Conservation (phyloP, 2,329 filamentous ascomycete species). For the Diaporthe sp. region DNA sequence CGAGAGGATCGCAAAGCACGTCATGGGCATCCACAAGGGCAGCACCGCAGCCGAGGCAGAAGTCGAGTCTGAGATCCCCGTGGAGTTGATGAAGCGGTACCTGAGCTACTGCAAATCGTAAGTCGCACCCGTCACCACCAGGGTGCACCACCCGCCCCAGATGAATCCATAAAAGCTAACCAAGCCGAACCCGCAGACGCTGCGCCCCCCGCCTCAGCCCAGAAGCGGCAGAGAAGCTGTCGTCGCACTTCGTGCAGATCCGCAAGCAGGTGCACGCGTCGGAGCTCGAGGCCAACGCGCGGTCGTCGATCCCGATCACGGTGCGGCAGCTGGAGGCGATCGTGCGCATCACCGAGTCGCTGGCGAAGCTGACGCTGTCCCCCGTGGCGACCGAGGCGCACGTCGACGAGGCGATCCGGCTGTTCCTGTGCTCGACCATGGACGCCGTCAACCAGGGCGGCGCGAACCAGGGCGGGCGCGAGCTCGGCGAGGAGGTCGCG, state of each 20-base stretch:
- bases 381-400: conserved; percentile 90
- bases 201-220: conserved; percentile 92
- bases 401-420: conserved; percentile 95
- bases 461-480: conserved; percentile 82
- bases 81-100: conserved; percentile 98
- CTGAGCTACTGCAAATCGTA: conserved; percentile 97
- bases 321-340: conserved; percentile 98
- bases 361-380: conserved; percentile 90
- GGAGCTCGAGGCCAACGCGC: conserved; percentile 89
- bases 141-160: neutral
- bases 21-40: conserved; percentile 98
- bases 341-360: conserved; percentile 94
- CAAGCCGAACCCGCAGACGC: conserved; percentile 69
- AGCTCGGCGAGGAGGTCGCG: conserved; percentile 90
- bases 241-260: conserved; percentile 97
- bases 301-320: conserved; percentile 96
- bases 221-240: conserved; percentile 95
- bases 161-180: conserved; percentile 49
- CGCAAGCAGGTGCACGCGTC: conserved; percentile 92
- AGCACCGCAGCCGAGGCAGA: conserved; percentile 86
- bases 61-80: conserved; percentile 87
- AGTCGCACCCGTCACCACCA: conserved; percentile 53
- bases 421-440: conserved; percentile 98
- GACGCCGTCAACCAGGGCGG: conserved; percentile 94
- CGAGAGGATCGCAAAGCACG: conserved; percentile 94